Evolutionary conservation across 192 early-diverging fungal species (phyloP).

Genomic region (Coemansia sp.): DNA sequence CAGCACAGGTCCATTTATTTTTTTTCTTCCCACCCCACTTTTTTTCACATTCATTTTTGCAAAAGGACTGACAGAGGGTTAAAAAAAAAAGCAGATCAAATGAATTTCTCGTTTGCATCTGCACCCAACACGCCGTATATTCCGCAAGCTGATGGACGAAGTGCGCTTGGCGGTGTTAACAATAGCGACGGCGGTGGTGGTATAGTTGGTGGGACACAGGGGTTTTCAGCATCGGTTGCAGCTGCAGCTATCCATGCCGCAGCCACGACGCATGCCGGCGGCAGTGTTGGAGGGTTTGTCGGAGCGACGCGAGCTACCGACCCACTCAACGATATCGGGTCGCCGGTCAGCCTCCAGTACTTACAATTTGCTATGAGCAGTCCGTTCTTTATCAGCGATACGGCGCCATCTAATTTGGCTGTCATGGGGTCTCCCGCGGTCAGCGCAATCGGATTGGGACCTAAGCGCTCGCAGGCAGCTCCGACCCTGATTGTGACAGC

Average conservation of each 20-base stretch:
- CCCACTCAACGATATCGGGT: constrained; percentile 51
- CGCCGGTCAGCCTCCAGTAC: constrained; percentile 46
- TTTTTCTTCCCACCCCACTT: constrained; percentile 4
- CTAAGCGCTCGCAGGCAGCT: constrained; percentile 21
- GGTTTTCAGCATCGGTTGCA: constrained; percentile 1
- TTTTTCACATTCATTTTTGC: constrained; percentile 10
- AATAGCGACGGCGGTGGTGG: neutral
- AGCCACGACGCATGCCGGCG: constrained; percentile 10
- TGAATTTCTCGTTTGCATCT: constrained; percentile 60
- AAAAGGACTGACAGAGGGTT: neutral
- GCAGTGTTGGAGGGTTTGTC: neutral
- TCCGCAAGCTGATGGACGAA: constrained; percentile 42
- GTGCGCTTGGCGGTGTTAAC: constrained; percentile 4
- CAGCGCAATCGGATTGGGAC: constrained; percentile 15
- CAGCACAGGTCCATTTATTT: neutral
- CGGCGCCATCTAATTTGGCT: constrained; percentile 1
- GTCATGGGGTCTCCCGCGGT: constrained; percentile 31
- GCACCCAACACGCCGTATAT: constrained; percentile 57
- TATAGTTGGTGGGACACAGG: neutral
- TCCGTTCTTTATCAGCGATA: constrained; percentile 30
- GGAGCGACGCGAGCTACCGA: constrained; percentile 37
- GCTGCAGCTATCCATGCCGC: constrained; percentile 7
- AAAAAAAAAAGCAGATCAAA: constrained; percentile 20
- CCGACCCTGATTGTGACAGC: constrained; percentile 30
- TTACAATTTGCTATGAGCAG: constrained; percentile 45